A percentile compares a stretch with the other conserved stretches of the same genome.
Conservation (phyloP, 1,284 basidiomycete species). For the Heterobasidion occidentale region DNA sequence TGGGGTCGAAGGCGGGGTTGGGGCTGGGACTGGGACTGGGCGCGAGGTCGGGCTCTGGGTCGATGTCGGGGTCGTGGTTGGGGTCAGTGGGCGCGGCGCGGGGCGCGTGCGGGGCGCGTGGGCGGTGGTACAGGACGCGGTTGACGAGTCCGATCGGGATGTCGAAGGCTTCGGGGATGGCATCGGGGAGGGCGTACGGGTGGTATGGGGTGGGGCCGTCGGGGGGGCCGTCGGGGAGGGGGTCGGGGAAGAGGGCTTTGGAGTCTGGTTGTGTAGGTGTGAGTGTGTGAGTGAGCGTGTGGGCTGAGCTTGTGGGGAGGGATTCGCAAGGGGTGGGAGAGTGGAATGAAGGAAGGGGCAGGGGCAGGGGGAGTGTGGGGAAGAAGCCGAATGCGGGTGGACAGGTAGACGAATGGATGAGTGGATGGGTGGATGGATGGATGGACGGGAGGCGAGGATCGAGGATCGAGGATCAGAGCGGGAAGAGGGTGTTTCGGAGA, state of each 20-base stretch:
- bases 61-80: no score
- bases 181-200: slow-evolving; percentile 32
- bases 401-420: neutral
- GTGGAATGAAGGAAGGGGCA: no score
- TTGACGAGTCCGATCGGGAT: slow-evolving; percentile 40
- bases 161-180: slow-evolving; percentile 65
- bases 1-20: no score
- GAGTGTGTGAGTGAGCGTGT: neutral
- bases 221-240: neutral
- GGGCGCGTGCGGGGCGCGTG: no score
- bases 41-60: no score
- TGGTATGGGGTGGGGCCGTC: slow-evolving; percentile 37
- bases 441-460: neutral
- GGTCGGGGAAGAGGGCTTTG: slow-evolving; percentile 38
- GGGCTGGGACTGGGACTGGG: no score
- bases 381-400: no score
- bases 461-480: neutral
- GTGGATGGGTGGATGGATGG: neutral
- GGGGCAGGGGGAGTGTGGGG: no score
- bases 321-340: no score
- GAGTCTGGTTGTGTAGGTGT: slow-evolving; percentile 34
- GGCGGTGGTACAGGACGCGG: neutral
- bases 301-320: neutral
- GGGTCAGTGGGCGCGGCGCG: no score
- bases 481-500: slow-evolving; percentile 4